Evolutionary conservation across 2,329 filamentous ascomycete genomes (phyloP), one percentile per base, ranked within the genome.

Genomic region (Paecilomyces sp.): DNA sequence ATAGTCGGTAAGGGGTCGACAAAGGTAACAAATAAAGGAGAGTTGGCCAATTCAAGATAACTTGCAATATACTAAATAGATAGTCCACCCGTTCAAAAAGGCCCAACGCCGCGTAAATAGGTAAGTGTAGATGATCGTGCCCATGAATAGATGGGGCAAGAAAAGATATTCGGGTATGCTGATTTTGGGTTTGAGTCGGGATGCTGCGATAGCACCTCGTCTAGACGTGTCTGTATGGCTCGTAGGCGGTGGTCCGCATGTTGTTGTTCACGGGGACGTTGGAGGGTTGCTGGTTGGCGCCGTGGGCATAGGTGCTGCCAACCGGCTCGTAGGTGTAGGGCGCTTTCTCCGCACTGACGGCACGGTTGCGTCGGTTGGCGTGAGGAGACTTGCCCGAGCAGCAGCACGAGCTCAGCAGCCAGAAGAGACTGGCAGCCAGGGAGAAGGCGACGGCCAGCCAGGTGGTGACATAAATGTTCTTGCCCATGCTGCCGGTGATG

Each of bases 351-450:
- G 82, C 82, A 47, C 75, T 76, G 59, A 83, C 63, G 54, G 77
- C 67, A n/a, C 70, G 68, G 57, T 69, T 68, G 34, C 65, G 62
- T 53, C 71, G 67, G 63, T 79, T 77, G 57, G 71, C 72, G 62
- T 72, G 77, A 69, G 79, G 77, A 58, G 77, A 81, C 67, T 82
- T 80, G 54, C 91, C 90, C 67, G 84, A 86, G 82, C 92, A 96
- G 85, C 92, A 97, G 88, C 93, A 97, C 69, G 89, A 84, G 75
- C 87, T 91, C 74, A 95, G 85, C 70, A 92, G 79, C 93, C 94
- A 97, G 88, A 97, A 97, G 72, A 96, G 77, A 64, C 85, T 85
- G 7, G 89, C 88, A 51, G 76, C 90, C 34, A 94, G 72, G 62
- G 88, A 88, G 72, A 95, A 92, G 30, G 85, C 89, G 47, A 88